Conservation (phyloP, 140 eudicot species). For the Ambrosia hybrid region DNA sequence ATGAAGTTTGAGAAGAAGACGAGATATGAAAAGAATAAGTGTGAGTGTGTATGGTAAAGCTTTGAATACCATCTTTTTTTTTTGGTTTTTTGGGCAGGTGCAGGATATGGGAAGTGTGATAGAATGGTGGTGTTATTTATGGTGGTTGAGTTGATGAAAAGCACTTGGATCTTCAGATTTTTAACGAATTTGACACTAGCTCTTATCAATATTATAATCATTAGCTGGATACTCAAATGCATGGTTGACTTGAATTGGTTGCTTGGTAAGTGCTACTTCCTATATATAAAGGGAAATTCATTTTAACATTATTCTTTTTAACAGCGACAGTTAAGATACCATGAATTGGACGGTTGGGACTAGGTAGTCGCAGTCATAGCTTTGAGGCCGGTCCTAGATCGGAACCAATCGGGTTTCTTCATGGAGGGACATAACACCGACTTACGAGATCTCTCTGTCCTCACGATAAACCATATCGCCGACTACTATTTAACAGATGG, state of each 20-base stretch:
- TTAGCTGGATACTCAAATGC: conserved; percentile 20
- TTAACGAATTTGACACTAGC: conserved; percentile 23
- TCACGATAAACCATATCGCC: too few relatives aligned
- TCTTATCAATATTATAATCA: neutral
- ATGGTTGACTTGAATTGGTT: conserved; percentile 30
- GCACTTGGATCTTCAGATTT: neutral
- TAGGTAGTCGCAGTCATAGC: too few relatives aligned
- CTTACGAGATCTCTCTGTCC: too few relatives aligned
- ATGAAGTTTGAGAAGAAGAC: conserved; percentile 33
- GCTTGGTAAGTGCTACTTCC: neutral
- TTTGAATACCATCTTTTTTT: conserved; percentile 14
- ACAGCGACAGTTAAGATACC: too few relatives aligned
- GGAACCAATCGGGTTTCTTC: too few relatives aligned
- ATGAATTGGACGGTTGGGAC: too few relatives aligned
- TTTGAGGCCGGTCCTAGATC: too few relatives aligned
- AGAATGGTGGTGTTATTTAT: conserved; percentile 29
- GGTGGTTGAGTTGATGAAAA: conserved; percentile 18
- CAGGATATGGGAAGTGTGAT: conserved; percentile 22
- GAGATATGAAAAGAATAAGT: conserved; percentile 24
- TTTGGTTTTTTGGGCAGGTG: neutral
- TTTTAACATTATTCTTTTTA: too few relatives aligned
- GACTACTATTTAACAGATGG: too few relatives aligned
- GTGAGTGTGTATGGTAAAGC: conserved; percentile 38
- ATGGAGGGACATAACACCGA: too few relatives aligned
- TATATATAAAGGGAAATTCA: too few relatives aligned